These are phyloP conservation scores for Kandelia obovata DNA, from an alignment of 345 rosid species.

Conservation along the genomic window DNA sequence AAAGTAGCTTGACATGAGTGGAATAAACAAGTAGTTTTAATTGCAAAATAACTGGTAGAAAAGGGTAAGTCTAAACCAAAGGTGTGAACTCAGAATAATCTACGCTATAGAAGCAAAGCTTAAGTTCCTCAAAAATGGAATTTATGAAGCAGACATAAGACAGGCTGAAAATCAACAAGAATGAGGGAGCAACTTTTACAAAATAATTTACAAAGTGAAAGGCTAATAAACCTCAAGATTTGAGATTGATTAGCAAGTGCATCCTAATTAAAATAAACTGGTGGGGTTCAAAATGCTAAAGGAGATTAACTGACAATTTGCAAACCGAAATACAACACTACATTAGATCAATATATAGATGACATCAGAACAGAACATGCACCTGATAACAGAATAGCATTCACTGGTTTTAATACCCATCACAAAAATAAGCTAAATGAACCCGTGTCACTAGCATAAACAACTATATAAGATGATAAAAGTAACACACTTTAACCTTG, in stretches of 20 bases:
- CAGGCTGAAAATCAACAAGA: background rate
- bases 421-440: background rate
- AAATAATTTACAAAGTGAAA: no score
- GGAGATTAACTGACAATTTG: background rate
- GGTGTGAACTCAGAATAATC: background rate
- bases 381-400: background rate
- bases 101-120: background rate
- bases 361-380: background rate
- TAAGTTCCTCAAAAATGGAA: background rate
- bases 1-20: background rate
- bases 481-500: background rate
- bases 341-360: background rate
- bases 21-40: background rate
- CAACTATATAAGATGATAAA: background rate
- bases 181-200: background rate
- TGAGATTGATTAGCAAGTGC: background rate
- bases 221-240: background rate
- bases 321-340: background rate
- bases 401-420: background rate
- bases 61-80: background rate
- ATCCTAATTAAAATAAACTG: background rate
- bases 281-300: background rate
- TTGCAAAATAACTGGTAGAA: background rate
- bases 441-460: background rate
- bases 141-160: background rate